Base-by-base conservation (phyloP, 306 rosid genomes). In the Acmispon strigosus region DNA sequence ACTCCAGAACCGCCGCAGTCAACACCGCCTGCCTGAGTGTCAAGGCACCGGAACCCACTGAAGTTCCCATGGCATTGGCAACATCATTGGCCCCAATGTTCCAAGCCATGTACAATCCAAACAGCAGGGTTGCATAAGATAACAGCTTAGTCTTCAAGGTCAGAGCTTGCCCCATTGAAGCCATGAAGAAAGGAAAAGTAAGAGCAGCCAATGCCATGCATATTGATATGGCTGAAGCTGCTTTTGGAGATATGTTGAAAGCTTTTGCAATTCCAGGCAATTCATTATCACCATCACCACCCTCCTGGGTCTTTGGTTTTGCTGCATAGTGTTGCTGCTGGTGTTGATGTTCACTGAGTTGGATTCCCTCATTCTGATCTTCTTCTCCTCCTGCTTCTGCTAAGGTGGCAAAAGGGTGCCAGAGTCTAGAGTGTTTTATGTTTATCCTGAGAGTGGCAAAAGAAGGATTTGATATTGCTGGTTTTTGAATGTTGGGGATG, bases 51-150 rank as follows among this genome's bases (percentile, higher is more conserved):
- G 98, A 92, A 1, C 98, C 98, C 36, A 89, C 98, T 7, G 96
- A 92, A 9, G 98, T 92, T 6, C 98, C 98, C 98, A 92, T 92
- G 2, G 98, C 98, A 69, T 92, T 92, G 0, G 98, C 98, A 63
- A 92, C 98, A 43, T 92, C 98, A 44, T 92, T 92, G 18, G 98
- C 96, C 5, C 98, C 98, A 10, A 92, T 92, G 76, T 92, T 92
- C 98, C 98, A 92, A 19, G 96, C 98, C 98, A 92, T 92, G 83
- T 92, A 92, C 42, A 92, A 89, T 15, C 96, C 98, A 56, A 86
- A 84, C 29, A 92, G 50, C 8, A 92, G 76, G 0, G 98, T 87
- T 0, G 10, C 83, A 37, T 92, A 92, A 0, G 96, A 86, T 27
- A 89, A 32, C 24, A 84, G 14, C 51, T 82, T 89, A 2, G 84